phyloP scores from a whole-genome alignment of 2,329 filamentous ascomycete genomes.

The Penicillium sp. region DNA sequence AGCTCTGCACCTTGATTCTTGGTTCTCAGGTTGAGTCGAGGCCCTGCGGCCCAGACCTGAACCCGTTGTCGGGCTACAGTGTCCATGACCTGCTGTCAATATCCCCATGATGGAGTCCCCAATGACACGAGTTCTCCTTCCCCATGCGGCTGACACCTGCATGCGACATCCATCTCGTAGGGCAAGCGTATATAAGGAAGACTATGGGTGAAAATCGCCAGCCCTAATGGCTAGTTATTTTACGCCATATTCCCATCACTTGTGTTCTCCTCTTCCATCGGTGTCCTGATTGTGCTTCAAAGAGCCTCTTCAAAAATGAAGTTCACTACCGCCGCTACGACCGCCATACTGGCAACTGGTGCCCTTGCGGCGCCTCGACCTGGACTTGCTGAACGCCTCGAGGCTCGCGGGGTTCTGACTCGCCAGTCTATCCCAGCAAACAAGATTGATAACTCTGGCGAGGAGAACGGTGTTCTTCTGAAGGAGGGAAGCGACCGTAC shows the following conservation, averaged over 20 bases:
- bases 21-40: neutral
- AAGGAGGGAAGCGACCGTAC: conserved; percentile 25
- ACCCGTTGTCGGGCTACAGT: conserved; percentile 6
- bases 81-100: conserved; percentile 5
- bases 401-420: conserved; percentile 30
- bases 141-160: conserved; percentile 27
- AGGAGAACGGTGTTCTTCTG: conserved; percentile 18
- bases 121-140: conserved; percentile 20
- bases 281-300: neutral
- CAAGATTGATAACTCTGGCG: conserved; percentile 12
- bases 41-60: neutral
- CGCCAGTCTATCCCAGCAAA: conserved; percentile 34
- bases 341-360: conserved; percentile 29
- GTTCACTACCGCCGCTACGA: conserved; percentile 28
- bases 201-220: neutral
- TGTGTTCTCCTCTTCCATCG: neutral
- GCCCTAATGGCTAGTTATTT: neutral
- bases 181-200: conserved; percentile 21
- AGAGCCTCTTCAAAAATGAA: conserved; percentile 34
- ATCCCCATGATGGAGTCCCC: conserved; percentile 6
- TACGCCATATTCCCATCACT: neutral
- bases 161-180: conserved; percentile 18
- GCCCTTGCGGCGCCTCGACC: conserved; percentile 36
- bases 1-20: neutral
- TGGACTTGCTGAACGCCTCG: conserved; percentile 35